Evolutionary conservation across 768 basidiomycete species (phyloP).

Genomic region (Peribolospora kevripleyi): DNA sequence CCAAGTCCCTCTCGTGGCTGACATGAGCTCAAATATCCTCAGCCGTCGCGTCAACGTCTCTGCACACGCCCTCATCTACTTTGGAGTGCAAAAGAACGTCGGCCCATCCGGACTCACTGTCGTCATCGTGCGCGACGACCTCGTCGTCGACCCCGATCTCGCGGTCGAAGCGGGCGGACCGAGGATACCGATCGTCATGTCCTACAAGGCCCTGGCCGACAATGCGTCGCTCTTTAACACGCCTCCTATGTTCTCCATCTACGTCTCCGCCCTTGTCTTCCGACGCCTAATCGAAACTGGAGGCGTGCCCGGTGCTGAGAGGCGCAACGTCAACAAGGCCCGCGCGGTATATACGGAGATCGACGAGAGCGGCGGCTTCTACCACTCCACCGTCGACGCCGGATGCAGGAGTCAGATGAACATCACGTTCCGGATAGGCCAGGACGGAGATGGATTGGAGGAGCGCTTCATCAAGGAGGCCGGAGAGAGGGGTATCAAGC

Average conservation of each 20-base stretch:
- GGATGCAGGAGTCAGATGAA: slow-evolving; percentile 89
- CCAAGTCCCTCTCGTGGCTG: slow-evolving; percentile 57
- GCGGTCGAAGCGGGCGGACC: slow-evolving; percentile 45
- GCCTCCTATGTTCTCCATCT: slow-evolving; percentile 72
- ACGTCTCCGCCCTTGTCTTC: slow-evolving; percentile 68
- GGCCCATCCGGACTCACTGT: slow-evolving; percentile 84
- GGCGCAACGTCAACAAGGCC: slow-evolving; percentile 45
- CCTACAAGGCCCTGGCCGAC: slow-evolving; percentile 62
- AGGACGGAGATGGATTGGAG: slow-evolving; percentile 41
- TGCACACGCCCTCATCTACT: slow-evolving; percentile 69
- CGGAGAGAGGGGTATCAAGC: slow-evolving; percentile 51
- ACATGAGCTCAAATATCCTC: slow-evolving; percentile 94
- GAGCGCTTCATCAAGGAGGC: slow-evolving; percentile 58
- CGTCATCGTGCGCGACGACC: slow-evolving; percentile 81
- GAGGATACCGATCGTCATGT: slow-evolving; percentile 50
- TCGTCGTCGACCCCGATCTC: slow-evolving; percentile 59
- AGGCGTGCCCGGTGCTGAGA: slow-evolving; percentile 40
- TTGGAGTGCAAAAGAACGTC: slow-evolving; percentile 93
- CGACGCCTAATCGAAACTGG: slow-evolving; percentile 39
- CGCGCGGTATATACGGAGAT: slow-evolving; percentile 50
- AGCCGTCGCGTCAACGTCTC: slow-evolving; percentile 46
- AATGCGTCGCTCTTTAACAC: slow-evolving; percentile 69
- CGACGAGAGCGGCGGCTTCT: slow-evolving; percentile 40
- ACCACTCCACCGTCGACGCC: slow-evolving; percentile 39
- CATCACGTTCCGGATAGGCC: slow-evolving; percentile 46